A percentile compares a stretch with the other conserved stretches of the same genome.
These are phyloP conservation scores for Medicago truncatula DNA, from an alignment of 306 rosid species.

Conservation along the genomic window MtrunA17r5.0-ANR NC_053043.1:7939001-7939500, in stretches of 20 bases:
- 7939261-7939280: conserved; percentile 6
- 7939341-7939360: conserved; percentile 96
- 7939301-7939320: conserved; percentile 3
- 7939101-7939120: conserved; percentile 23
- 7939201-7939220: conserved; percentile 77
- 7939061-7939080: conserved; percentile 69
- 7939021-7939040: conserved; percentile 50
- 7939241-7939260: conserved; percentile 96
- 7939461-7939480: background rate
- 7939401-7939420: conserved; percentile 37
- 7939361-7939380: conserved; percentile 93
- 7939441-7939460: conserved; percentile 8
- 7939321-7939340: conserved; percentile 60
- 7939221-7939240: conserved; percentile 95
- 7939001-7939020: conserved; percentile 46
- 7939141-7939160: conserved; percentile 15
- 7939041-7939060: conserved; percentile 51
- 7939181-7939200: conserved; percentile 58
- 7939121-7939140: conserved; percentile 27
- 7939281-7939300: conserved; percentile 29
- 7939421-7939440: conserved; percentile 9
- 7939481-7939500: background rate
- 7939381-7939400: conserved; percentile 63
- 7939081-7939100: conserved; percentile 87
- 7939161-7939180: background rate